Evolutionary conservation across 2,329 filamentous ascomycete species (phyloP).

Genomic region (Epichloe coenophiala): DNA sequence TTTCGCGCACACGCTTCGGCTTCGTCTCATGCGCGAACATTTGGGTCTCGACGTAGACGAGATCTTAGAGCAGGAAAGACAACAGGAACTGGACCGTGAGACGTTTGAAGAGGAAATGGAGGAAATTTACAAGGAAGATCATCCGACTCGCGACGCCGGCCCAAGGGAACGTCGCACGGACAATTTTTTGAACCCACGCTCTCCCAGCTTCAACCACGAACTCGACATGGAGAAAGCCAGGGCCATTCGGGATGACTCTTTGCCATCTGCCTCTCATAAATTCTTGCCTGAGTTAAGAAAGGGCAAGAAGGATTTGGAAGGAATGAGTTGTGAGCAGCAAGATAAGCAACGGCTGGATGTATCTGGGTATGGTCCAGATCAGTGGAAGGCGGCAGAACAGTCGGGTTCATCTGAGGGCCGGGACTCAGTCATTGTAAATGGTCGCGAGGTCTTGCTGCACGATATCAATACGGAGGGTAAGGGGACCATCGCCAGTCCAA

Average conservation of each 20-base stretch:
- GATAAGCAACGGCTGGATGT: slow-evolving; percentile 59
- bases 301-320: not conserved
- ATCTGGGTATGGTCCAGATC: slow-evolving; percentile 63
- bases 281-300: not conserved
- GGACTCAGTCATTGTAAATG: slow-evolving; percentile 55
- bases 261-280: slow-evolving; percentile 1
- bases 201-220: slow-evolving; percentile 61
- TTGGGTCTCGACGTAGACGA: slow-evolving; percentile 91
- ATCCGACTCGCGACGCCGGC: not conserved
- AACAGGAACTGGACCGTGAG: slow-evolving; percentile 49
- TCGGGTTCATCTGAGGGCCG: slow-evolving; percentile 49
- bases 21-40: slow-evolving; percentile 93
- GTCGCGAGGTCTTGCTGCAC: slow-evolving; percentile 59
- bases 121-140: slow-evolving; percentile 42
- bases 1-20: slow-evolving; percentile 83
- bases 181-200: slow-evolving; percentile 9
- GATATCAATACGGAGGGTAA: slow-evolving; percentile 50
- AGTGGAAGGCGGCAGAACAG: slow-evolving; percentile 53
- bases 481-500: slow-evolving; percentile 36
- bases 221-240: slow-evolving; percentile 32
- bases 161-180: slow-evolving; percentile 28
- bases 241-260: slow-evolving; percentile 21
- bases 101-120: slow-evolving; percentile 47
- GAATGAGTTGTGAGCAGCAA: slow-evolving; percentile 22
- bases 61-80: slow-evolving; percentile 65